Base-by-base conservation (phyloP, 192 early-diverging fungal species). In the Coemansia biformis region DNA sequence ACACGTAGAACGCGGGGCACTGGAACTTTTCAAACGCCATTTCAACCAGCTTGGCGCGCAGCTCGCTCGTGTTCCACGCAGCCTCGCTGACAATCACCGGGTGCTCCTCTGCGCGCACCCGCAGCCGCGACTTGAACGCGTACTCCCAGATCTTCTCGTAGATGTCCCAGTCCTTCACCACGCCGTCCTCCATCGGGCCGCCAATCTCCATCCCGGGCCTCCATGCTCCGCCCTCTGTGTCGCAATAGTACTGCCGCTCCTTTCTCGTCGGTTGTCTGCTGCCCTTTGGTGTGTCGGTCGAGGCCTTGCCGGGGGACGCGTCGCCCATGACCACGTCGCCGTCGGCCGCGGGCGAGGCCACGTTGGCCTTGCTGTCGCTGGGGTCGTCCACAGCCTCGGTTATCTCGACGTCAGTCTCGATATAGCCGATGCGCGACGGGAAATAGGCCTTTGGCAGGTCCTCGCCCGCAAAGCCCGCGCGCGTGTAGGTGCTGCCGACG, bases 391-490 rank as follows among this genome's bases (percentile, higher is more conserved):
- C 15, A 3, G 51, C 18, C 36, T 58, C 56, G 12, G 42, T 24
- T 16, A 48, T 38, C 29, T 64, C 66, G 4, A 44, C 55, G 23
- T 54, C 59, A 0, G 59, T 57, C 42, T 79, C 79, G 24, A 81
- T 53, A 51, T 81, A 81, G 7, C 92, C 93, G 11, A 85, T 81
- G 12, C 66, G 79, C 3, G 91, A 86, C 2, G 93, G 89, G 46
- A 91, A 90, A 21, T 93, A 85, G 0, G 81, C 86, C 51, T 84
- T 84, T 8, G 96, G 96, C 26, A 83, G 78, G 69, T 99, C 94
- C 57, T 98, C 94, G 46, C 96, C 96, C n/a, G 93, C 91, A 69
- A 88, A 96, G 43, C 96, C 96, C 17, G 90, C 92, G 42, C 89
- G 89, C 29, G 86, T 86, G 70, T 81, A 85, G 35, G 82, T 80